Evolutionary conservation across 495 filamentous ascomycete genomes (phyloP), one percentile per base, ranked within the genome.

Genomic region (Podospora australis): DNA sequence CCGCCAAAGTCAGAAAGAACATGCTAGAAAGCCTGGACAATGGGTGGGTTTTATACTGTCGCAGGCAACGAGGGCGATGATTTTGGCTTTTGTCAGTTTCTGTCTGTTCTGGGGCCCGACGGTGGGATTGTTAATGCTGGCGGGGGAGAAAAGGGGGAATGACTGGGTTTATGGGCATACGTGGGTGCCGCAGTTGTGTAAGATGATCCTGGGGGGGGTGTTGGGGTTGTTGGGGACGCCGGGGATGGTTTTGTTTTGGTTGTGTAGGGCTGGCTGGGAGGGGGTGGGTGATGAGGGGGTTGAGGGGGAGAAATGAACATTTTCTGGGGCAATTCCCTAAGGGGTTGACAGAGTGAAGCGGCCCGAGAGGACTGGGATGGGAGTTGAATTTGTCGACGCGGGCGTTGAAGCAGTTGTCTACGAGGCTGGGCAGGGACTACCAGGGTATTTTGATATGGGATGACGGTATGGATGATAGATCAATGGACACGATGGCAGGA

Each of bases 141-240:
- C 56, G 4, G 67, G 67, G 8, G 50, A n/a, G 23, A 41, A 17
- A 30, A 35, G 28, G 10, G 58, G 58, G 30, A 53, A 60, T 25
- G 71, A 73, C 42, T 75, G 63, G 60, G 65, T 63, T 20, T 75
- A 60, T 45, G 49, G 55, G 26, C 39, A 44, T 16, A 60, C 48
- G 44, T 75, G 71, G 71, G 52, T 59, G 47, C 70, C 67, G 22
- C 45, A 70, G 53, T 35, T 73, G 28, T 74, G 70, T 39, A 74
- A 74, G 57, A 41, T 63, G 22, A 42, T 74, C 26, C 56, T 64
- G 41, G 70, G 70, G 49, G 66, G 54, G 23, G 51, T 66, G 45
- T 49, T 72, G 30, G 69, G 59, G 25, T 35, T 70, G 47, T 44
- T 67, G 29, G 57, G 55, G 42, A 70, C 68, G 54, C 70, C 70